Evolutionary conservation across 2,329 filamentous ascomycete genomes (phyloP).

Genomic region (Fusarium sp.): DNA sequence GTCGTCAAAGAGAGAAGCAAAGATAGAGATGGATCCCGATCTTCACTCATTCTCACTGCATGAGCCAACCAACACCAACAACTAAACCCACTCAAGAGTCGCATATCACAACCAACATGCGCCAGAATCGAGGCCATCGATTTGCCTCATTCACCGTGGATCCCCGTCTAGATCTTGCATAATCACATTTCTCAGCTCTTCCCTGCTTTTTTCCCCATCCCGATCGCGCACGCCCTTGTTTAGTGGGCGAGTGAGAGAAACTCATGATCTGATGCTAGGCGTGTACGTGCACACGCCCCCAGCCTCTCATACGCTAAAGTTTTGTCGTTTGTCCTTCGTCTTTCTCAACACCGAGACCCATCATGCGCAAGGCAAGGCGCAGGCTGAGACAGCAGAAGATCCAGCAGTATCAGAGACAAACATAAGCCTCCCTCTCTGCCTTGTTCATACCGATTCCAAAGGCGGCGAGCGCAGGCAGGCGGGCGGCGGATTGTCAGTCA

Average conservation of each 20-base stretch:
- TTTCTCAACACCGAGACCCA: background rate
- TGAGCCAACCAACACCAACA: background rate
- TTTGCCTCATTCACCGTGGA: background rate
- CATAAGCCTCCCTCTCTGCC: background rate
- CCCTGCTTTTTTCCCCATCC: background rate
- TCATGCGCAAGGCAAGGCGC: background rate
- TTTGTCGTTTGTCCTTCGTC: background rate
- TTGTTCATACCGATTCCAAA: background rate
- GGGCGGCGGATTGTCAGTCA: background rate
- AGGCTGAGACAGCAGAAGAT: background rate
- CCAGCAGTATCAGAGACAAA: background rate
- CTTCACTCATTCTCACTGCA: background rate
- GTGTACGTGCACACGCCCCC: background rate
- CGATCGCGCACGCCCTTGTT: slow-evolving; percentile 8
- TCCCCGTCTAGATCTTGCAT: slow-evolving; percentile 1
- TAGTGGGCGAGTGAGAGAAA: background rate
- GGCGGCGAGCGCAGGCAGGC: background rate
- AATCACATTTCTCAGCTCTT: slow-evolving; percentile 1
- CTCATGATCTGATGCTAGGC: slow-evolving; percentile 16
- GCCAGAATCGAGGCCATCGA: background rate
- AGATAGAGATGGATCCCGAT: background rate
- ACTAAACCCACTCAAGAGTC: background rate
- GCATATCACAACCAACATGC: background rate
- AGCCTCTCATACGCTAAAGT: background rate
- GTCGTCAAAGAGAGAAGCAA: background rate